Evolutionary conservation across 345 rosid genomes (phyloP), one percentile per base, ranked within the genome.

Genomic region (Sapria himalayana): DNA sequence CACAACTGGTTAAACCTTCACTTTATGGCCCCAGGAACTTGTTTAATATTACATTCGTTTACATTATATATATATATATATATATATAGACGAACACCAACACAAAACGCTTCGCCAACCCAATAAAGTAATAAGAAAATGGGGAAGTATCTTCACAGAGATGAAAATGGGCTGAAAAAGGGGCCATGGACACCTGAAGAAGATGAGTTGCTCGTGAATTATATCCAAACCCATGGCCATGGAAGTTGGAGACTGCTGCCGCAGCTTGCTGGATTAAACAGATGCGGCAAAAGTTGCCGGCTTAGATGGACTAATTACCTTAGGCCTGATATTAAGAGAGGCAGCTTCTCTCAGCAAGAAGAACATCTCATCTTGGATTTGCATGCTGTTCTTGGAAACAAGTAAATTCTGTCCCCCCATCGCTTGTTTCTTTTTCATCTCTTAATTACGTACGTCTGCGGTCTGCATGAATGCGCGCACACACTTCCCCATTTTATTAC

Each of bases 151-250:
- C 92, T 94, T 7, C 73, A 85, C 43, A 81, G 94, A 63, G 92
- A 76, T 37, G 74, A 76, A 64, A 78, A 63, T 29, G 89, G 79
- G 23, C 59, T 86, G 49, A 86, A 81, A 70, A 86, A 78, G 68
- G 97, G 97, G 56, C 97, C 94, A 9, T 86, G 97, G 97, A 73
- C 81, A 7, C 65, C 96, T 39, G 94, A 81, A 49, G 96, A 85
- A 72, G 96, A 85, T 51, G 78, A 76, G 61, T 55, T 72, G 55
- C 86, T 86, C 21, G 56, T 78, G 15, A 62, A 74, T 12, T 69
- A 66, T 36, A 86, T 86, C 59, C 63, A 79, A 46, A 58, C 58
- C 20, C 69, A 81, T 56, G 81, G 89, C 62, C 94, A 81, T 70
- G 94, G 94, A 34, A 86, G 86, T 65, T 86, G 97, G 97, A 67